Evolutionary conservation across 371 early-diverging fungal species (phyloP).

Genomic region (Spiromyces aspiralis): DNA sequence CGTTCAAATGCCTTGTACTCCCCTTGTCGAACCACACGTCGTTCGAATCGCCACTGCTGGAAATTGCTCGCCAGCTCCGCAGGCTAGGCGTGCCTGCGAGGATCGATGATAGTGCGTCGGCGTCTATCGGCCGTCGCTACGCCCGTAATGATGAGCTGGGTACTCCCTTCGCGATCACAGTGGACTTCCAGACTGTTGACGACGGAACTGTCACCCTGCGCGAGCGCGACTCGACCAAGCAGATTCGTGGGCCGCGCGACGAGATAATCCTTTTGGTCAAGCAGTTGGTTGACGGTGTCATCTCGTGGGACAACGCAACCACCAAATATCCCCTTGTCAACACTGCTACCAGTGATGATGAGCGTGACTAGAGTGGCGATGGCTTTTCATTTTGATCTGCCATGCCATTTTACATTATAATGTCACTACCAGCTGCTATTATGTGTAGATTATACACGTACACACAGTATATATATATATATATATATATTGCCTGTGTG

Average conservation of each 20-base stretch:
- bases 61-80: conserved; percentile 44
- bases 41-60: conserved; percentile 53
- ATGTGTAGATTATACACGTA: too few species aligned
- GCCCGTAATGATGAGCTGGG: conserved; percentile 98
- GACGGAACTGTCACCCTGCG: conserved; percentile 94
- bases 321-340: conserved; percentile 35
- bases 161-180: conserved; percentile 95
- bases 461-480: too few species aligned
- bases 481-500: too few species aligned
- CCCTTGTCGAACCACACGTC: conserved; percentile 67
- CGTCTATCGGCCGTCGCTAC: conserved; percentile 96
- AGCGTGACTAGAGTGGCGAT: neutral
- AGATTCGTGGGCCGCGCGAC: conserved; percentile 67
- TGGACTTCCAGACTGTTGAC: conserved; percentile 94
- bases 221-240: conserved; percentile 94
- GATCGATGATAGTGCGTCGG: conserved; percentile 70
- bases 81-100: conserved; percentile 48
- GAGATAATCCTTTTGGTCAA: conserved; percentile 52
- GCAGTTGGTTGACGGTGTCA: conserved; percentile 43
- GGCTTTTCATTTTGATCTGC: too few species aligned
- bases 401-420: too few species aligned
- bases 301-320: conserved; percentile 49
- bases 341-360: conserved; percentile 1
- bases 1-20: conserved; percentile 85
- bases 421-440: too few species aligned